Conservation (phyloP, 2,329 filamentous ascomycete genomes). For the Cordyceps fumosorosea region DNA sequence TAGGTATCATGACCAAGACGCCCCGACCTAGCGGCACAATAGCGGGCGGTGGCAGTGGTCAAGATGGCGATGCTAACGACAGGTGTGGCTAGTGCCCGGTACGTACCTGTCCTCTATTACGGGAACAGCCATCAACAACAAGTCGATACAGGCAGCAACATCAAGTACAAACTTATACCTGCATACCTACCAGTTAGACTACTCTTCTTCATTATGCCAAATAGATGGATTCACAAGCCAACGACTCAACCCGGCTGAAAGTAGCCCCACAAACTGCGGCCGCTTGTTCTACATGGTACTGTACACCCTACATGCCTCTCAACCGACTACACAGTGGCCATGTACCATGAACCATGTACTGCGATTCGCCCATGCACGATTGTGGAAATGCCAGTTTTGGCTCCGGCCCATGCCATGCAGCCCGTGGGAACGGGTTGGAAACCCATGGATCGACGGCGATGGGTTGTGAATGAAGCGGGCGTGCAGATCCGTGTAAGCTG, state of each 20-base stretch:
- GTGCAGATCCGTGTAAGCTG: not conserved
- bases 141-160: not conserved
- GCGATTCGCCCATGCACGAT: conserved; percentile 12
- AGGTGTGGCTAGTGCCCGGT: conserved; percentile 1
- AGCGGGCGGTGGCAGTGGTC: not conserved
- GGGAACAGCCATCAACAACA: not conserved
- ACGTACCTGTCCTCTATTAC: not conserved
- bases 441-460: conserved; percentile 1
- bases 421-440: conserved; percentile 9
- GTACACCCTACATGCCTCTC: not conserved
- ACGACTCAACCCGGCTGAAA: not conserved
- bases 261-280: not conserved
- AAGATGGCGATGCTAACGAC: not conserved
- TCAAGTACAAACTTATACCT: not conserved
- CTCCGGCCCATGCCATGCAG: conserved; percentile 3
- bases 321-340: not conserved
- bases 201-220: too few species aligned
- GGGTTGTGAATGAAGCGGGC: not conserved
- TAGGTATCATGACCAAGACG: not conserved
- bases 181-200: too few species aligned
- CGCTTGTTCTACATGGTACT: not conserved
- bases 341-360: not conserved
- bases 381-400: conserved; percentile 8
- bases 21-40: not conserved
- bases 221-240: not conserved